phyloP scores from a whole-genome alignment of 1,284 basidiomycete species.

The Trichosporon asahii region DNA sequence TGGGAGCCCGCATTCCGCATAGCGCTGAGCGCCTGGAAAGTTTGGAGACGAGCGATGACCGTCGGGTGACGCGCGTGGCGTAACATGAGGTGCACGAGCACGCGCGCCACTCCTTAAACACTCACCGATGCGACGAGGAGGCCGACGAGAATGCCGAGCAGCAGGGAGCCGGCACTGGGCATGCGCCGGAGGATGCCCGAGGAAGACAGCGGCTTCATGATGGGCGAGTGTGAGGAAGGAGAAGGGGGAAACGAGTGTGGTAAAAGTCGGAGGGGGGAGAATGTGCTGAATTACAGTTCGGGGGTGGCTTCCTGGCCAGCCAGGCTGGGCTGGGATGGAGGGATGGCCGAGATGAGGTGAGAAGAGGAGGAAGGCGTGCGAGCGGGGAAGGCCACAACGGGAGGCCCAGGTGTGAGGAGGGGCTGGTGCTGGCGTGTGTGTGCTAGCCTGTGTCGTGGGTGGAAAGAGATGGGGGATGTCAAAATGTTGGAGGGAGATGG shows the following conservation, averaged over 20 bases:
- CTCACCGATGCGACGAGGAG: slow-evolving; percentile 50
- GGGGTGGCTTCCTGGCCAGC: not conserved
- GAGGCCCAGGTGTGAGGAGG: not conserved
- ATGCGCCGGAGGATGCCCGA: slow-evolving; percentile 37
- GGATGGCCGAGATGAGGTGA: not conserved
- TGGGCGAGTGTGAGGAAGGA: not conserved
- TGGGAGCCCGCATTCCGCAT: not conserved
- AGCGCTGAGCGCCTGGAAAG: not conserved
- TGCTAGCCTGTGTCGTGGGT: not conserved
- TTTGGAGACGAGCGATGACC: too few relatives aligned
- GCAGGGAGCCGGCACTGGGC: slow-evolving; percentile 49
- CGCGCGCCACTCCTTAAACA: slow-evolving; percentile 16
- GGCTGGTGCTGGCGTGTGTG: not conserved
- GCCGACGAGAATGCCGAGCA: slow-evolving; percentile 52
- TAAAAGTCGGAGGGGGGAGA: not conserved
- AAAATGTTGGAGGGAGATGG: not conserved
- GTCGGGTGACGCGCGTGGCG: not conserved
- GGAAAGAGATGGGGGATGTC: not conserved
- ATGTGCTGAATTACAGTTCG: slow-evolving; percentile 3
- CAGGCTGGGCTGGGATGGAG: not conserved
- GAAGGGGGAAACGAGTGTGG: not conserved
- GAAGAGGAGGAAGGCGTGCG: not conserved
- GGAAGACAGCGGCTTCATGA: slow-evolving; percentile 25
- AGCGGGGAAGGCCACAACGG: not conserved
- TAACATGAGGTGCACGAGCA: slow-evolving; percentile 2